phyloP scores from a whole-genome alignment of 208 protist genomes.

The Acanthamoeba divionensis region DNA sequence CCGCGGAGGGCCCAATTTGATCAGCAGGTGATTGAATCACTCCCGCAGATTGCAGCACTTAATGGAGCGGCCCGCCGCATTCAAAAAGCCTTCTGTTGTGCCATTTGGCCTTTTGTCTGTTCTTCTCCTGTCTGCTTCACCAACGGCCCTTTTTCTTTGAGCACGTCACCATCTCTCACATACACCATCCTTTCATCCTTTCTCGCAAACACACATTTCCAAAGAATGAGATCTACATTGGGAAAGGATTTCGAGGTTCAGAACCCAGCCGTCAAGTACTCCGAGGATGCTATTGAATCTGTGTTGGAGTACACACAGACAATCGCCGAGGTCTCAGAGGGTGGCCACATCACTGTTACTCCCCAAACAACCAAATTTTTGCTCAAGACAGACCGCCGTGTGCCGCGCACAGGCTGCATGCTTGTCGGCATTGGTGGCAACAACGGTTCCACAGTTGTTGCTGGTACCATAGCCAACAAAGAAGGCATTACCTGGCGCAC shows the following conservation, averaged over 20 bases:
- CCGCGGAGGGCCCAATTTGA: too few species aligned
- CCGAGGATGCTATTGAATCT: neutral
- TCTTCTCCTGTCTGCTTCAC: too few species aligned
- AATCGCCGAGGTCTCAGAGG: neutral
- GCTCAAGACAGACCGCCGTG: constrained; percentile 89
- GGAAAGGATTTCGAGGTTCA: constrained; percentile 17
- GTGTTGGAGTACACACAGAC: constrained; percentile 6
- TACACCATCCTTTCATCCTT: too few species aligned
- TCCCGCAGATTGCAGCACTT: too few species aligned
- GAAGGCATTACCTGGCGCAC: constrained; percentile 91
- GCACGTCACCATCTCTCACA: too few species aligned
- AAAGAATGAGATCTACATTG: too few species aligned
- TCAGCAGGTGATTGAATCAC: too few species aligned
- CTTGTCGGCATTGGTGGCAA: constrained; percentile 97
- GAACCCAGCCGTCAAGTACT: constrained; percentile 31
- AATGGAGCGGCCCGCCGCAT: too few species aligned
- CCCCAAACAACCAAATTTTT: constrained; percentile 78
- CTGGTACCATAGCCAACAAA: constrained; percentile 94
- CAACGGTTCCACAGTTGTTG: constrained; percentile 97
- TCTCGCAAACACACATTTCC: too few species aligned
- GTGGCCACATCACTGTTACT: neutral
- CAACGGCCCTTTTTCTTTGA: too few species aligned
- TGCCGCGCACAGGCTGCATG: constrained; percentile 89
- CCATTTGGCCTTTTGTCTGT: too few species aligned
- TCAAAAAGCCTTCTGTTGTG: too few species aligned